Evolutionary conservation across 768 basidiomycete species (phyloP).

Genomic region (Gloeopeniophorella convolvens): DNA sequence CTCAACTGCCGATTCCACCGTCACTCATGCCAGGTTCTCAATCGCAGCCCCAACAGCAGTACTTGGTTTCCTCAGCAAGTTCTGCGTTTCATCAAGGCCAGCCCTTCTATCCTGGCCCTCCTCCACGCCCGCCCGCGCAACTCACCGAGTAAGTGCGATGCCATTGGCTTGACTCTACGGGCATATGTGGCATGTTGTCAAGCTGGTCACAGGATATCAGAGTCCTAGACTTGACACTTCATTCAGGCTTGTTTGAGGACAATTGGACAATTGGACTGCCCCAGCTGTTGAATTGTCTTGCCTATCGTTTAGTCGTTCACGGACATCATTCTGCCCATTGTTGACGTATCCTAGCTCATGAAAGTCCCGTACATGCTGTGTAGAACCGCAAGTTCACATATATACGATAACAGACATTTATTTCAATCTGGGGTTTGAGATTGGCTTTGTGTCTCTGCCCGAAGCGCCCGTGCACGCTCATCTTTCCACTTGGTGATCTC

Average conservation of each 20-base stretch:
- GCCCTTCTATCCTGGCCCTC: constrained; percentile 26
- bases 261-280: not conserved
- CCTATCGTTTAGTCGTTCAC: constrained; percentile 9
- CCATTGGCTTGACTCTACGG: constrained; percentile 16
- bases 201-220: constrained; percentile 18
- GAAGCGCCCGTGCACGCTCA: constrained; percentile 26
- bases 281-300: not conserved
- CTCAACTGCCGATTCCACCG: constrained; percentile 16
- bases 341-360: constrained; percentile 9
- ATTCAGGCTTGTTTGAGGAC: not conserved
- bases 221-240: not conserved
- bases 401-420: constrained; percentile 17
- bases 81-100: constrained; percentile 21
- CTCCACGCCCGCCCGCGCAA: constrained; percentile 25
- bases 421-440: not conserved
- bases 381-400: constrained; percentile 11
- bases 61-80: constrained; percentile 24
- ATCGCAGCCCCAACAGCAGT: constrained; percentile 17
- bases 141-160: constrained; percentile 8
- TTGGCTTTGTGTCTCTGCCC: not conserved
- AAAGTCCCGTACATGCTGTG: constrained; percentile 9
- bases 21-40: constrained; percentile 8
- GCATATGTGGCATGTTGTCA: constrained; percentile 11
- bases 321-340: not conserved
- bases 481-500: constrained; percentile 79